Evolutionary conservation across 2,329 filamentous ascomycete genomes (phyloP), one percentile per base, ranked within the genome.

Genomic region (Pyrenophora teres): DNA sequence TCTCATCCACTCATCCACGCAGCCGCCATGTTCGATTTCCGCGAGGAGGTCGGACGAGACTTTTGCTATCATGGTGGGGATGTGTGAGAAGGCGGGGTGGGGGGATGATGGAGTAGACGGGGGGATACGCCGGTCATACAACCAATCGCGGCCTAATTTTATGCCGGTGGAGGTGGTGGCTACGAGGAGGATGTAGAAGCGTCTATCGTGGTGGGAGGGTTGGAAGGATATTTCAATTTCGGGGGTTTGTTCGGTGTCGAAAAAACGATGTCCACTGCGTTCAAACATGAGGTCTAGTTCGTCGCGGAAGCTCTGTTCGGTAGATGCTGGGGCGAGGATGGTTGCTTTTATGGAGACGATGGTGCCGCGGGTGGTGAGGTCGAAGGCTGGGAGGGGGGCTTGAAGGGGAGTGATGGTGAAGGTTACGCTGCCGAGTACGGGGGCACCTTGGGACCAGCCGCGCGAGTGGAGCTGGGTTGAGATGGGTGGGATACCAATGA

Each of bases 111-210:
- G 15, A 15, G 15, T 15, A 1, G 19, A 21, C 3, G 19, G 5
- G 19, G 19, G 60, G 4, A 67, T 44, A 33, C 56, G 31, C 9
- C 64, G 64, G 32, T 78, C 75, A 38, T 78, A 79, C 1, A 85
- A 70, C 59, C 74, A 77, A 60, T 86, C 82, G 3, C 77, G 67
- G 2, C 79, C 83, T 9, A 86, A 71, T 27, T 71, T 75, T 52
- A 80, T 76, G 1, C 78, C 78, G 0, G 71, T 76, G 0, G 71
- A 71, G 1, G 77, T 79, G 19, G 80, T 79, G 1, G 82, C 82
- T 10, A 84, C 79, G 12, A 85, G 69, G 13, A 86, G 74, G 16
- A 86, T 63, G 50, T 85, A 85, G 31, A 80, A 66, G 5, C 77
- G 75, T 40, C 77, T 77, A 9, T 68, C 70, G 36, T 78, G 73